Percentiles rank a stretch among this genome's conserved stretches.
These are phyloP conservation scores for Penicillium parvum DNA, from an alignment of 495 filamentous ascomycete genomes.

Conservation along the genomic window DNA sequence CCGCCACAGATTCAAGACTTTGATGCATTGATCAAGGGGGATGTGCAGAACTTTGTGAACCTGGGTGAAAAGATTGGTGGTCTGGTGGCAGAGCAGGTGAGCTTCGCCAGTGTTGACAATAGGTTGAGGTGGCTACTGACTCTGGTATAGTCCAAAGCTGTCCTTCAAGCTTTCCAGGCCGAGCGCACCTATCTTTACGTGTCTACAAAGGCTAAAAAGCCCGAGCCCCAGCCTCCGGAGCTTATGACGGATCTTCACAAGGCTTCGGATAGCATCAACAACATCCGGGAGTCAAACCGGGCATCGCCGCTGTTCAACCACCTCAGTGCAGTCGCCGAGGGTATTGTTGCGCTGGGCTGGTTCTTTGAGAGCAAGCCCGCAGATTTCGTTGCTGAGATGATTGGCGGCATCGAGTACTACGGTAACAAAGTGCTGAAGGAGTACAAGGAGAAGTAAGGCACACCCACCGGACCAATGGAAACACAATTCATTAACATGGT, in stretches of 20 bases:
- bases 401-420: slow-evolving; percentile 79
- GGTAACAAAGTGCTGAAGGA: slow-evolving; percentile 88
- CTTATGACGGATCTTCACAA: slow-evolving; percentile 79
- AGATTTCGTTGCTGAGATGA: slow-evolving; percentile 73
- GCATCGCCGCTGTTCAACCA: slow-evolving; percentile 67
- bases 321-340: slow-evolving; percentile 80
- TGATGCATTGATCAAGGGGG: slow-evolving; percentile 68
- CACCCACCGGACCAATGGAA: no score
- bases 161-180: slow-evolving; percentile 67
- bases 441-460: slow-evolving; percentile 87
- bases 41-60: slow-evolving; percentile 73
- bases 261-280: slow-evolving; percentile 67
- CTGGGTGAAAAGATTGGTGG: slow-evolving; percentile 73
- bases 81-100: slow-evolving; percentile 74
- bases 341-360: slow-evolving; percentile 82
- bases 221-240: slow-evolving; percentile 64
- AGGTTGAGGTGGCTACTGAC: slow-evolving; percentile 4
- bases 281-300: slow-evolving; percentile 74
- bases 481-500: no score
- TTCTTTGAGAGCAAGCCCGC: slow-evolving; percentile 75
- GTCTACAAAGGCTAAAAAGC: slow-evolving; percentile 88
- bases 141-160: slow-evolving; percentile 49
- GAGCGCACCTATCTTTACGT: slow-evolving; percentile 85
- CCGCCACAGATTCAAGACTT: slow-evolving; percentile 81
- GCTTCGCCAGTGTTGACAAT: neutral